phyloP scores from a whole-genome alignment of 2,329 filamentous ascomycete genomes.

The Colletotrichum gloeosporioides region DNA sequence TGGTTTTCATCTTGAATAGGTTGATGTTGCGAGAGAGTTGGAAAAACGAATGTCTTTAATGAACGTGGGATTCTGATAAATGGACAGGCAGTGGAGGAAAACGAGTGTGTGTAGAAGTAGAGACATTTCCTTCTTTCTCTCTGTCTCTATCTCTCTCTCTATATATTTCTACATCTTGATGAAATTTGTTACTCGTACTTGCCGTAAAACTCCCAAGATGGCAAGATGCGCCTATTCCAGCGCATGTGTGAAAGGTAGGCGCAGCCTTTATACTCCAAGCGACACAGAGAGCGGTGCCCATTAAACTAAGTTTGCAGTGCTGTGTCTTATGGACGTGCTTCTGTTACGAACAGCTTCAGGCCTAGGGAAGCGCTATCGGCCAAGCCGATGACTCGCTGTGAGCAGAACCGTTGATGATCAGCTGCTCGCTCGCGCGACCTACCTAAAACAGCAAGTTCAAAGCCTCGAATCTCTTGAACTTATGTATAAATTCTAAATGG shows the following conservation, averaged over 20 bases:
- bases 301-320: background rate
- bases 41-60: background rate
- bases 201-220: background rate
- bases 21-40: background rate
- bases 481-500: fast-evolving
- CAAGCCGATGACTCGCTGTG: background rate
- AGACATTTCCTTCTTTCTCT: fast-evolving
- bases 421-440: background rate
- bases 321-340: background rate
- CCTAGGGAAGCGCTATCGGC: background rate
- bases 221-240: background rate
- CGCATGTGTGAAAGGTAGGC: background rate
- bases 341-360: background rate
- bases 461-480: background rate
- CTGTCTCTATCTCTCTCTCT: background rate
- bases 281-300: background rate
- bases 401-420: fast-evolving
- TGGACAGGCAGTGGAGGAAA: background rate
- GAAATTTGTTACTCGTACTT: no score
- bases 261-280: background rate
- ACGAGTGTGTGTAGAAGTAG: background rate
- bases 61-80: background rate
- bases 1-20: background rate
- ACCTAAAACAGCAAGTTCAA: background rate
- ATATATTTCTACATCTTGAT: background rate